These are phyloP conservation scores for Artemisia argyi DNA, from an alignment of 129 eudicot genomes.

Conservation along the genomic window DNA sequence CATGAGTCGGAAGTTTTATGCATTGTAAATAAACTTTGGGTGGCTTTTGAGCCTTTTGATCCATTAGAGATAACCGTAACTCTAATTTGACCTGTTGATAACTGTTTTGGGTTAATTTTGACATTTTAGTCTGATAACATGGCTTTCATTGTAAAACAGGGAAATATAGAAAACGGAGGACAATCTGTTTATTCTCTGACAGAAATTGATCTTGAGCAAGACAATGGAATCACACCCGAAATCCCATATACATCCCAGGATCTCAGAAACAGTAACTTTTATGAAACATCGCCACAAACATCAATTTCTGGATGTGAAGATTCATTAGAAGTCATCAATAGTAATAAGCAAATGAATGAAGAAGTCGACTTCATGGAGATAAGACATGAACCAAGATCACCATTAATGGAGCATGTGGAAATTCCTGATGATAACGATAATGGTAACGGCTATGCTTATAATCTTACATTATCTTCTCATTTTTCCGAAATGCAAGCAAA, in stretches of 20 bases:
- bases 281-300: constrained; percentile 27
- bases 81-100: too few species aligned
- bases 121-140: not conserved
- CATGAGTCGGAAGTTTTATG: not conserved
- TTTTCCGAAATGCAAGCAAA: constrained; percentile 19
- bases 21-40: too few species aligned
- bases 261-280: constrained; percentile 19
- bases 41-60: constrained; percentile 4
- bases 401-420: constrained; percentile 22
- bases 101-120: not conserved
- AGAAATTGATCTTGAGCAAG: constrained; percentile 37
- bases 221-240: constrained; percentile 33
- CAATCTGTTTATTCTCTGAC: constrained; percentile 33
- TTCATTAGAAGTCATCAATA: constrained; percentile 26
- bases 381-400: constrained; percentile 24
- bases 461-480: constrained; percentile 8
- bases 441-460: constrained; percentile 6
- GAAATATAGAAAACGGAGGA: constrained; percentile 37
- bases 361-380: constrained; percentile 22
- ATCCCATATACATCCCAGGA: constrained; percentile 36
- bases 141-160: constrained; percentile 41
- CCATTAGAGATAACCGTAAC: not conserved
- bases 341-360: constrained; percentile 12
- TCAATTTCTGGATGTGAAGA: constrained; percentile 36
- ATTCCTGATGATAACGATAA: constrained; percentile 15